Percentiles rank a stretch among this genome's conserved stretches.
These are phyloP conservation scores for Porogramme epimiltina DNA, from an alignment of 1,284 basidiomycete species.

Conservation along the genomic window DNA sequence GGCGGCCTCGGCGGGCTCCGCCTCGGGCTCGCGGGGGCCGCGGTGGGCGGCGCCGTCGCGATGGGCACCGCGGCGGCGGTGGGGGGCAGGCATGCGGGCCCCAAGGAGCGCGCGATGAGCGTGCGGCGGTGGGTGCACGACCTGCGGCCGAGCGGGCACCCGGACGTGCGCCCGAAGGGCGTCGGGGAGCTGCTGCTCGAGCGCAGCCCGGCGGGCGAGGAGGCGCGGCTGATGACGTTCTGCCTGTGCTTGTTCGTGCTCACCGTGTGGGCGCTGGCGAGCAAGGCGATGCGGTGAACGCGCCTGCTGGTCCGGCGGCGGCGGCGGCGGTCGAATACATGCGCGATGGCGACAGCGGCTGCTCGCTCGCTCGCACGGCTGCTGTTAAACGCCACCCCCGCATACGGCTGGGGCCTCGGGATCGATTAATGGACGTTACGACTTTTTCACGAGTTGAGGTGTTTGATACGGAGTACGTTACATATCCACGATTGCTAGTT, in stretches of 20 bases:
- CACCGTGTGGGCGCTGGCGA: constrained; percentile 49
- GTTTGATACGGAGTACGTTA: too few relatives aligned
- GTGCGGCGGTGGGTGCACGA: constrained; percentile 44
- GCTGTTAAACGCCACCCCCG: too few relatives aligned
- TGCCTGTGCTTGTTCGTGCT: constrained; percentile 54
- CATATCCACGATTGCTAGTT: too few relatives aligned
- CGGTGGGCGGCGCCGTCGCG: constrained; percentile 29
- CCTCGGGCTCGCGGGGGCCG: constrained; percentile 26
- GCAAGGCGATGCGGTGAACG: constrained; percentile 4
- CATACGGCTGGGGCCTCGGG: too few relatives aligned
- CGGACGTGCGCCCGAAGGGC: constrained; percentile 34
- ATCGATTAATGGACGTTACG: too few relatives aligned
- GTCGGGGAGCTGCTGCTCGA: constrained; percentile 51
- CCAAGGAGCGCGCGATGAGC: neutral
- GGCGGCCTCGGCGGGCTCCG: neutral
- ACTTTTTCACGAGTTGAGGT: too few relatives aligned
- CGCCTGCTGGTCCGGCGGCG: too few relatives aligned
- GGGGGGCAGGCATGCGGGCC: neutral
- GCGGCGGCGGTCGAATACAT: too few relatives aligned
- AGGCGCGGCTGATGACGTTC: constrained; percentile 62
- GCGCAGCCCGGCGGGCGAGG: constrained; percentile 65
- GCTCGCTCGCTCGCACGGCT: too few relatives aligned
- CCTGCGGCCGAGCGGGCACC: constrained; percentile 47
- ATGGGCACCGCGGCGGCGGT: neutral
- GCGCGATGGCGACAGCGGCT: too few relatives aligned